These are phyloP conservation scores for Globisporangium ultimum DNA, from an alignment of 352 stramenopile genomes.

Conservation along the genomic window DNA sequence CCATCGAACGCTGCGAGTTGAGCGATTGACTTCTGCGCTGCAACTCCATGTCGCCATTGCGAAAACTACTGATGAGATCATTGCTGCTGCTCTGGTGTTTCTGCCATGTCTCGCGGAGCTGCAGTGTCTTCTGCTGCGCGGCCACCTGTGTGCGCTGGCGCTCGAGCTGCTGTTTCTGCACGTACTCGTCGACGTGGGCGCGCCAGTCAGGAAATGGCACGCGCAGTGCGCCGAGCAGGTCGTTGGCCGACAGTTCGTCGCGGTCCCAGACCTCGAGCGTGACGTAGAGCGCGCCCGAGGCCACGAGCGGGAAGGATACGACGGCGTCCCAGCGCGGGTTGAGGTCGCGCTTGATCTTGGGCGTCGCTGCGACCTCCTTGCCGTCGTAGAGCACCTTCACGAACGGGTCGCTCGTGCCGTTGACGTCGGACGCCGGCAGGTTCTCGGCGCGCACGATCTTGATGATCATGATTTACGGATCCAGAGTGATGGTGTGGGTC, in stretches of 20 bases:
- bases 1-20: conserved; percentile 19
- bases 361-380: conserved; percentile 66
- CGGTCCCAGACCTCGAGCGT: conserved; percentile 72
- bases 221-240: conserved; percentile 62
- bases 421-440: conserved; percentile 54
- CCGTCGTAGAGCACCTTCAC: conserved; percentile 72
- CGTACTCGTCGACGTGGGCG: conserved; percentile 39
- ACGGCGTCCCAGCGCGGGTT: conserved; percentile 76
- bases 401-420: conserved; percentile 72
- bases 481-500: not conserved
- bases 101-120: conserved; percentile 17
- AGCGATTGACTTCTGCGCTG: conserved; percentile 32
- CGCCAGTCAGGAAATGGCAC: conserved; percentile 73
- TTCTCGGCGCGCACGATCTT: conserved; percentile 78
- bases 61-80: not conserved
- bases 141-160: conserved; percentile 22
- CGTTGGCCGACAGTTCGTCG: conserved; percentile 66
- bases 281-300: conserved; percentile 57
- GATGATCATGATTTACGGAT: conserved; percentile 20
- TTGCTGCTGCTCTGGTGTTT: conserved; percentile 15
- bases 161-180: conserved; percentile 25
- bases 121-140: conserved; percentile 18
- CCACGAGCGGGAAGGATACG: conserved; percentile 50
- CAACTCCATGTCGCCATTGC: conserved; percentile 12
- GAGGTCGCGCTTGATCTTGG: conserved; percentile 63